Percentiles rank a stretch among this genome's conserved stretches.
These are phyloP conservation scores for Salisapilia sapeloensis DNA, from an alignment of 352 stramenopile species.

Conservation along the genomic window DNA sequence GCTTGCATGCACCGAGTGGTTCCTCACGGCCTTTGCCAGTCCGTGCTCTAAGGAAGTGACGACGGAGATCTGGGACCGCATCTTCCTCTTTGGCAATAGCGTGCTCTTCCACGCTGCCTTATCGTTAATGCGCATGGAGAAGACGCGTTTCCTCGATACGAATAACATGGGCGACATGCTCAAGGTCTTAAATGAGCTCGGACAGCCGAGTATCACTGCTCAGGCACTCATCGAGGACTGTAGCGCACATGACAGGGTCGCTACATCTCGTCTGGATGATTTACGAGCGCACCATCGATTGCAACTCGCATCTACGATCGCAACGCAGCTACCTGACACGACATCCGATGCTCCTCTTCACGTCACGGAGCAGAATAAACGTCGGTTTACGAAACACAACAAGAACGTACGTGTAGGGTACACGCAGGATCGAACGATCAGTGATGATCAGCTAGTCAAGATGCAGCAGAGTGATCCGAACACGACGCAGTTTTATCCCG, in stretches of 20 bases:
- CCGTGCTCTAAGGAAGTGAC: constrained; percentile 56
- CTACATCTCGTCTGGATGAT: constrained; percentile 56
- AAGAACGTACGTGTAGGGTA: too few species aligned
- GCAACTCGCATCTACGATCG: constrained; percentile 60
- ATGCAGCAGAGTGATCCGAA: too few species aligned
- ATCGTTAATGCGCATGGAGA: constrained; percentile 54
- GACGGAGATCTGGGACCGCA: constrained; percentile 64
- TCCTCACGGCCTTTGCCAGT: constrained; percentile 75
- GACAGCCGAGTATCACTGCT: constrained; percentile 23
- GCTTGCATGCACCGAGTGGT: constrained; percentile 78
- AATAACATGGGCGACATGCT: constrained; percentile 66
- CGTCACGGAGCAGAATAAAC: background rate
- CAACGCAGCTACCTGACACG: too few species aligned
- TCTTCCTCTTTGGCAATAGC: constrained; percentile 75
- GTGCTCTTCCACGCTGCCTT: constrained; percentile 63
- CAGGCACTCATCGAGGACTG: constrained; percentile 26
- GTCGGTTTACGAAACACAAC: constrained; percentile 1
- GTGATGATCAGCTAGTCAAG: too few species aligned
- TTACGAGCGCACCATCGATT: constrained; percentile 72
- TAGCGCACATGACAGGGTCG: constrained; percentile 45
- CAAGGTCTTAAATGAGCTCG: constrained; percentile 65
- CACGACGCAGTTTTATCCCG: too few species aligned
- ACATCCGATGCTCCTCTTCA: constrained; percentile 1
- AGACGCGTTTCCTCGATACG: constrained; percentile 27
- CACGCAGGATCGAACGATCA: too few species aligned